phyloP scores from a whole-genome alignment of 139 green algal genomes.

The Chlorella vulgaris region DNA sequence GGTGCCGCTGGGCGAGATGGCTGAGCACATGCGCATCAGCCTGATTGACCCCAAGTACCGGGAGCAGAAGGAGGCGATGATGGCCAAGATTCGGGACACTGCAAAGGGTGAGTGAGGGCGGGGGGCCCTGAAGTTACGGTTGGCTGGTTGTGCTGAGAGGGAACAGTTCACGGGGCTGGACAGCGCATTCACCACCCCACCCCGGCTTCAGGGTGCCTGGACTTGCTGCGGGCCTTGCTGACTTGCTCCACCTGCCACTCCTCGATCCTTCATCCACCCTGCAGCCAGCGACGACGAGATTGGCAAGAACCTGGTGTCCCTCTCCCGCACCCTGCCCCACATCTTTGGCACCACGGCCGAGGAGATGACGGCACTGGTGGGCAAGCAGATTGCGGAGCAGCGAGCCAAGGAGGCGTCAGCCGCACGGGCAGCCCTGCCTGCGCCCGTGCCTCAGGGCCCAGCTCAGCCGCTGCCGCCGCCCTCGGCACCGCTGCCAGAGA shows the following conservation, averaged over 20 bases:
- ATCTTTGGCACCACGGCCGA: conserved; percentile 93
- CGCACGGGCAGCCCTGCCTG: conserved; percentile 2
- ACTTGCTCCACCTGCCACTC: neutral
- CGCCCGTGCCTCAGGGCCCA: conserved; percentile 30
- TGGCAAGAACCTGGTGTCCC: conserved; percentile 82
- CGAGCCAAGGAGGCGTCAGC: conserved; percentile 43
- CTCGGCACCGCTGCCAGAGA: conserved; percentile 3
- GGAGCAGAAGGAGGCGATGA: conserved; percentile 94
- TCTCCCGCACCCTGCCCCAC: conserved; percentile 89
- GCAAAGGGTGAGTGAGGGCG: conserved; percentile 51
- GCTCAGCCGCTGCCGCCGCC: conserved; percentile 36
- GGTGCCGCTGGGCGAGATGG: conserved; percentile 81
- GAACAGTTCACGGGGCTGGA: too few relatives aligned
- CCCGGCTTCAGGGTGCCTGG: too few relatives aligned
- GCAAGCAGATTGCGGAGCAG: conserved; percentile 76
- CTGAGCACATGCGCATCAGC: conserved; percentile 89
- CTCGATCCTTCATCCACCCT: too few relatives aligned
- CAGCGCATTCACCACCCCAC: too few relatives aligned
- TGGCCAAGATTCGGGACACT: conserved; percentile 85
- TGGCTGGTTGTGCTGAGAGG: too few relatives aligned
- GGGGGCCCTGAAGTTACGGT: neutral
- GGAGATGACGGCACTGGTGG: conserved; percentile 79
- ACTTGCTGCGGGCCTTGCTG: neutral
- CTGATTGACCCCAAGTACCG: conserved; percentile 94
- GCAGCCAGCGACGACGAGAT: conserved; percentile 94